phyloP scores from a whole-genome alignment of 208 protist species.

The Leishmania lainsoni region DNA sequence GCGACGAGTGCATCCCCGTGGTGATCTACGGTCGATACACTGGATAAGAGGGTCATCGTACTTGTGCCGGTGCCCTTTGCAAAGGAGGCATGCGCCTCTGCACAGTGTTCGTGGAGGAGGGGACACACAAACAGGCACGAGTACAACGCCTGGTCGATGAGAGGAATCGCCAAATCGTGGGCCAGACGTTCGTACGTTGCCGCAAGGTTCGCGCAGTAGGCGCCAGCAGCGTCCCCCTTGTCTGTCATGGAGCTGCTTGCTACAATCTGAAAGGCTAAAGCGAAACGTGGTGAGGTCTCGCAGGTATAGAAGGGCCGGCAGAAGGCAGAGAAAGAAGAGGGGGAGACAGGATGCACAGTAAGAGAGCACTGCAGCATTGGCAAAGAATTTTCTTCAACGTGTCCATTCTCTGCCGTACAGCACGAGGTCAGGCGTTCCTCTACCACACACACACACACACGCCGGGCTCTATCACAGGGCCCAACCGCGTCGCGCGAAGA shows the following conservation, averaged over 20 bases:
- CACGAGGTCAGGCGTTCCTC: neutral
- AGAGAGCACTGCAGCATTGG: neutral
- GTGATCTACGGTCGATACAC: conserved; percentile 10
- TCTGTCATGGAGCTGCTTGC: neutral
- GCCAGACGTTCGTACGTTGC: conserved; percentile 30
- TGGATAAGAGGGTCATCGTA: neutral
- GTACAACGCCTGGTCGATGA: conserved; percentile 42
- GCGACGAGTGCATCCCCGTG: conserved; percentile 36
- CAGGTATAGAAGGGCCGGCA: neutral
- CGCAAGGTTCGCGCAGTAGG: conserved; percentile 22
- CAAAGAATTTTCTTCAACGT: neutral
- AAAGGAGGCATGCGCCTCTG: neutral
- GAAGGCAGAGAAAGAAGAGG: neutral
- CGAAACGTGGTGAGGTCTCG: neutral
- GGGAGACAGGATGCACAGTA: neutral
- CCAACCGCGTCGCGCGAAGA: neutral
- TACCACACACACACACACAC: neutral
- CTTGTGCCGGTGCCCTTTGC: neutral
- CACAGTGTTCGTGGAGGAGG: conserved; percentile 22
- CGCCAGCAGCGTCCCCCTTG: neutral
- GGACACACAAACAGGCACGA: conserved; percentile 31
- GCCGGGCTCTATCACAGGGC: neutral
- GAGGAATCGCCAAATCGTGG: conserved; percentile 29
- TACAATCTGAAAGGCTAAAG: neutral
- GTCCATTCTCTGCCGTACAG: neutral